These are phyloP conservation scores for Pseudognaphalium luteoalbum DNA, from an alignment of 129 eudicot species.

Conservation along the genomic window DNA sequence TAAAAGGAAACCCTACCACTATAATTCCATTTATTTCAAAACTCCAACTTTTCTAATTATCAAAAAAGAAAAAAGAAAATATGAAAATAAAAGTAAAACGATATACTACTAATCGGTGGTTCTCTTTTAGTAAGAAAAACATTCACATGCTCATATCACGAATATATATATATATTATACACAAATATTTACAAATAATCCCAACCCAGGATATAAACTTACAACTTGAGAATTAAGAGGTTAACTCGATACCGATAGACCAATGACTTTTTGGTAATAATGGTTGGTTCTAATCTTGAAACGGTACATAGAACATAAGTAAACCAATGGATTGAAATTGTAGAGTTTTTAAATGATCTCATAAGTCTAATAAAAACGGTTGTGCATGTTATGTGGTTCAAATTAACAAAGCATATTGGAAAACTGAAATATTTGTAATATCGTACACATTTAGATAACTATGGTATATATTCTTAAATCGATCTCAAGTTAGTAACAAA, in stretches of 20 bases:
- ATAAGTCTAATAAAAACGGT: too few species aligned
- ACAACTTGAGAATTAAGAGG: too few species aligned
- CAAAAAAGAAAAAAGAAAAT: background rate
- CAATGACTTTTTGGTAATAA: too few species aligned
- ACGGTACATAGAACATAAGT: background rate
- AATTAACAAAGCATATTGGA: background rate
- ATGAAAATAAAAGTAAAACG: too few species aligned
- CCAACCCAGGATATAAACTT: too few species aligned
- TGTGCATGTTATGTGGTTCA: too few species aligned
- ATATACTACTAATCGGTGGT: background rate
- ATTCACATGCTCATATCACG: too few species aligned
- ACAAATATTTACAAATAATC: too few species aligned
- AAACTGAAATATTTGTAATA: background rate
- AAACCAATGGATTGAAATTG: background rate
- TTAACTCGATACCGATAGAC: too few species aligned
- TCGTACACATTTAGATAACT: constrained; percentile 18
- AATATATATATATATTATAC: too few species aligned
- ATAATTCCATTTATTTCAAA: background rate
- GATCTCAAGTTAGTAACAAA: background rate
- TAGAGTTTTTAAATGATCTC: background rate
- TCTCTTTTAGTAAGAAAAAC: too few species aligned
- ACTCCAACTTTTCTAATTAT: background rate
- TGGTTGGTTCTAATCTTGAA: background rate
- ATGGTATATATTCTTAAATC: constrained; percentile 12
- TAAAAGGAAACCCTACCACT: constrained; percentile 27